Evolutionary conservation across 805 yeast genomes (phyloP), one percentile per base, ranked within the genome.

Genomic region (Ogataea salicorniae): DNA sequence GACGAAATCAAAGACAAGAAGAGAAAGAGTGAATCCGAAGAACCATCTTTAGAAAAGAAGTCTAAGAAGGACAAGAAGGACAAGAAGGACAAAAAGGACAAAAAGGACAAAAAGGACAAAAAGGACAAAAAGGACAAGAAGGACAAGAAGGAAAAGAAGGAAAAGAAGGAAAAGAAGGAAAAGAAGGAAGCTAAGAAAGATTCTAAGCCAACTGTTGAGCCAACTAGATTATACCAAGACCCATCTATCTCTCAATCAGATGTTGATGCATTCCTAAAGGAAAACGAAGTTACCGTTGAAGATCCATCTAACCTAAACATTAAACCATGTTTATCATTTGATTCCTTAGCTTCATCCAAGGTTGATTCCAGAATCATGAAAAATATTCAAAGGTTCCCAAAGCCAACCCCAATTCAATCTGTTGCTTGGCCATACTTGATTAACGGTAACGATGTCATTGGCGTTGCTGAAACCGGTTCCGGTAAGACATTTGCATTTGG

Each of bases 401-500:
- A 81, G 58, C 99, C 99, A 46, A 91, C 98, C 6, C 98, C 98
- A 35, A 92, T 92, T 58, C 99, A 92, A 72, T 79, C 96, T 33
- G 88, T 81, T 40, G 79, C 97, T 8, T 94, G 98, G 98, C 98
- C 99, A 54, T 89, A 80, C 62, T 70, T 92, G 45, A 70, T 90
- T 43, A 70, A 79, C 18, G 85, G 86, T 16, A 77, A 83, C 49
- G 99, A 92, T 64, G 95, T 91, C 23, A 80, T 92, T 55, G 99
- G 98, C 66, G 96, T 92, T 54, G 99, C 99, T 14, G 97, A 92
- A 70, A 92, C 99, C 3, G 99, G 99, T 36, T 88, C 97, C 0
- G 99, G 99, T 62, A 92, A 92, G 68, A 92, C 99, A 0, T 84
- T 92, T 69, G 98, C 97, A 0, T 94, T 92, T 65, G 96, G 97